Evolutionary conservation across 106 monocot genomes (phyloP), one percentile per base, ranked within the genome.

Genomic region (Platanthera zijinensis): DNA sequence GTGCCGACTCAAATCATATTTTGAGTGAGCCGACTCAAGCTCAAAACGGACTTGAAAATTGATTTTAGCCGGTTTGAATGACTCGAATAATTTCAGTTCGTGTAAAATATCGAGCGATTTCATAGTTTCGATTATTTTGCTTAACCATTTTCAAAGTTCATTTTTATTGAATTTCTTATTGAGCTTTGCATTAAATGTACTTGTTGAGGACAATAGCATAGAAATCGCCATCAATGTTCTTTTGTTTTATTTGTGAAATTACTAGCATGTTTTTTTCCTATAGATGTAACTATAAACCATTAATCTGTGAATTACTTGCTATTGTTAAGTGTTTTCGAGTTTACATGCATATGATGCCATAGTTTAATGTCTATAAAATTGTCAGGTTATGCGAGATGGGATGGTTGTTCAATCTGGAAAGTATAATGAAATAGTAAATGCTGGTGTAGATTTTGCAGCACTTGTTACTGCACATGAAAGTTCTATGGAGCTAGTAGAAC

Each of bases 401-500:
- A 63, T 48, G 61, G 88, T 97, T 49, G 86, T 91, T 11, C 87
- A 94, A 79, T 91, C 91, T 14, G 96, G 93, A 57, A 91, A 79
- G 79, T 97, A 97, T 46, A 68, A 86, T 39, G 93, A 94, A 9
- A 68, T 97, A 54, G 78, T 97, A 1, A 57, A 51, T 74, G 10
- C 75, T 9, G 91, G 84, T 28, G 76, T 88, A 8, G 91, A 94
- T 64, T 97, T 97, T 78, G 84, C 87, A 49, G 84, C 81, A 2
- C 87, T 97, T 67, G 96, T 97, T 22, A 80, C 91, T 59, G 93
- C 96, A 50, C 96, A 97, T 80, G 89, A 89, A 13, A 84, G 79
- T 79, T 97, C 96, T 32, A 97, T 97, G 96, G 93, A 93, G 78
- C 83, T 97, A 17, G 87, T 97, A 15, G 93, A 93, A 64, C 85